Base-by-base conservation (phyloP, 2,329 filamentous ascomycete species). In the Zalaria sp. region DNA sequence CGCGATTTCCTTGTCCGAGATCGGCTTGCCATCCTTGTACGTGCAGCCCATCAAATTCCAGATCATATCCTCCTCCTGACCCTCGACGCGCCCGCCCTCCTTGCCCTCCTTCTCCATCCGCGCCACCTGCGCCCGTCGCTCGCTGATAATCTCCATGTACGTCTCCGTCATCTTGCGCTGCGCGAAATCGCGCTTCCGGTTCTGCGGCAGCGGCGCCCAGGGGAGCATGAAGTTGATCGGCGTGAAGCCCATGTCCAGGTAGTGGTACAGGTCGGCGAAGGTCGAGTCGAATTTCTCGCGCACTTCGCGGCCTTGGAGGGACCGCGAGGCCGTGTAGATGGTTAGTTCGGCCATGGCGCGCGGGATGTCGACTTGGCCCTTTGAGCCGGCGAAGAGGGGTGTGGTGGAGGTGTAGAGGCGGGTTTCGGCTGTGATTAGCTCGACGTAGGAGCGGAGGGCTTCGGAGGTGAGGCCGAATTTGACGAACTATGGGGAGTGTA, bases 181-280 rank as follows among this genome's bases (percentile, higher is more conserved):
- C 26, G 86, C 86, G 49, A 73, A 68, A 53, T 93, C 85, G 47
- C 86, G 81, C 56, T 77, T 79, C 54, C 80, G 77, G 65, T 93
- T 93, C 65, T 86, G 84, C n/a, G 86, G 86, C 10, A 93, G 75
- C 39, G 86, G 86, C 26, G 81, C 80, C 84, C 85, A 93, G 52
- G 86, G 83, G 43, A 93, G 71, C 73, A 83, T 83, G 62, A 93
- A 93, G 68, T 93, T 93, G 67, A 93, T 76, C 7, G 86, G 81
- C 39, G 77, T 81, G 65, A 93, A 93, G 18, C 86, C 86, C 77
- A 86, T 86, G 58, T 93, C 86, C 45, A 93, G 76, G 55, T 93
- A 81, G 64, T 91, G 83, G 68, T 91, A 93, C 40, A 93, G 72
- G 45, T 79, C 71, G 44, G 86, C 86, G 50, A 93, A 84, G 9